Evolutionary conservation across 371 early-diverging fungal genomes (phyloP).

Genomic region (Batrachochytrium dendrobatidis): DNA sequence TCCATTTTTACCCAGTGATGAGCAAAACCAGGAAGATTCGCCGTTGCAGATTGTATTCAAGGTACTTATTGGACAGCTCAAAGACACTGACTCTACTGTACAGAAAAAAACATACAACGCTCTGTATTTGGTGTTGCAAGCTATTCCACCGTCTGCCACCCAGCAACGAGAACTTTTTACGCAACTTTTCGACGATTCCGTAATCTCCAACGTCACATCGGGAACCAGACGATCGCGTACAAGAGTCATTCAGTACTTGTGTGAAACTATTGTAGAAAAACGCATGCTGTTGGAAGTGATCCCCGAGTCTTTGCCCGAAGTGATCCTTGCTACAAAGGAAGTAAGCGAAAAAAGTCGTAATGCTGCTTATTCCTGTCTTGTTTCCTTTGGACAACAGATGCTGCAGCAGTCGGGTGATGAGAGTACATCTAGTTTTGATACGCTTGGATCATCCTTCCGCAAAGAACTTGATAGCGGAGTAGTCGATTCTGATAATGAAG

Average conservation of each 20-base stretch:
- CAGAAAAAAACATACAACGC: conserved; percentile 95
- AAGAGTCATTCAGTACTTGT: conserved; percentile 22
- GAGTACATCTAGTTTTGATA: neutral
- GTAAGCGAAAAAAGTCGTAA: conserved; percentile 80
- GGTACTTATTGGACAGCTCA: conserved; percentile 33
- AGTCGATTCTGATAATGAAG: conserved; percentile 13
- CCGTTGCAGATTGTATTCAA: conserved; percentile 31
- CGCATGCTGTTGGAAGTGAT: conserved; percentile 61
- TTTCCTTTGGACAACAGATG: conserved; percentile 76
- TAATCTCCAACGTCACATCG: conserved; percentile 21
- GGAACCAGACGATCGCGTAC: conserved; percentile 35
- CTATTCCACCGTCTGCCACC: conserved; percentile 12
- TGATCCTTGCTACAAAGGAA: conserved; percentile 88
- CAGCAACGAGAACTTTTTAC: conserved; percentile 24
- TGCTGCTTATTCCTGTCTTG: conserved; percentile 75
- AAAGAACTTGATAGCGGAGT: neutral
- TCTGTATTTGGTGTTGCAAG: conserved; percentile 55
- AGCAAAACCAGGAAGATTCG: conserved; percentile 12
- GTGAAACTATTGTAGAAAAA: conserved; percentile 12
- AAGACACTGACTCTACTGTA: conserved; percentile 62
- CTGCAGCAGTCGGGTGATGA: neutral
- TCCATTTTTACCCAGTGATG: conserved; percentile 42
- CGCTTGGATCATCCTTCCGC: neutral
- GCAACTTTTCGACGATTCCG: conserved; percentile 31
- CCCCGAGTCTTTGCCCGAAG: conserved; percentile 80